Evolutionary conservation across 2,329 filamentous ascomycete genomes (phyloP).

Genomic region (Scedosporium dehoogii): DNA sequence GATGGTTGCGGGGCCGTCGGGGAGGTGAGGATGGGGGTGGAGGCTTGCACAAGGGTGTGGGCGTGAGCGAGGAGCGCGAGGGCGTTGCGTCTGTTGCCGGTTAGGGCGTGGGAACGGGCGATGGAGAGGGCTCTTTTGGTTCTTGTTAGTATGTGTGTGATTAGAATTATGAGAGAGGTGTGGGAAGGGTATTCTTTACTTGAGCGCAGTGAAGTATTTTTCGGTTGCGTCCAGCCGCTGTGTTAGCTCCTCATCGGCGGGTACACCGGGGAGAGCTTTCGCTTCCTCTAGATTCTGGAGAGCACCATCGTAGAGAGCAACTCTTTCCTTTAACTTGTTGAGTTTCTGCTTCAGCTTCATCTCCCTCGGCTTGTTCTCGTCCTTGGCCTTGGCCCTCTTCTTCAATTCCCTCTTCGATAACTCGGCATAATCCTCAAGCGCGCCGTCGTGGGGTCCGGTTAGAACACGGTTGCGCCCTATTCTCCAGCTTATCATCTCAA

Average conservation of each 20-base stretch:
- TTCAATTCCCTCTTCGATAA: conserved; percentile 39
- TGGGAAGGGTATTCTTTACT: conserved; percentile 40
- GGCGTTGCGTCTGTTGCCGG: conserved; percentile 64
- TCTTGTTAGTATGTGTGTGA: too few species aligned
- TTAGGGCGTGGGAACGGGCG: conserved; percentile 71
- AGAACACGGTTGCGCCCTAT: conserved; percentile 87
- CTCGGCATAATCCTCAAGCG: conserved; percentile 41
- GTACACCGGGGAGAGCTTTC: conserved; percentile 81
- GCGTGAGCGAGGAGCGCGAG: conserved; percentile 77
- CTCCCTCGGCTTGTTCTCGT: conserved; percentile 41
- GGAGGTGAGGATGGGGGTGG: conserved; percentile 29
- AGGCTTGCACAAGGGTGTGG: conserved; percentile 48
- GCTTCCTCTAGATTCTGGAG: conserved; percentile 85
- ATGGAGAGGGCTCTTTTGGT: conserved; percentile 66
- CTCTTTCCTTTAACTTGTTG: conserved; percentile 72
- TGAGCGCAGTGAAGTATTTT: conserved; percentile 80
- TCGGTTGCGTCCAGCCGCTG: conserved; percentile 68
- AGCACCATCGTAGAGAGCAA: conserved; percentile 83
- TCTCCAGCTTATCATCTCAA: conserved; percentile 87
- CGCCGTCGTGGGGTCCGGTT: conserved; percentile 73
- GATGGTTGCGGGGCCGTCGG: too few species aligned
- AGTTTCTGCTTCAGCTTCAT: conserved; percentile 67
- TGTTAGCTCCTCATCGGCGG: conserved; percentile 68
- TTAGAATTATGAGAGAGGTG: not conserved
- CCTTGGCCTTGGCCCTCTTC: conserved; percentile 27